Evolutionary conservation across 768 basidiomycete species (phyloP), one percentile per base, ranked within the genome.

Genomic region (Collybia sp.): DNA sequence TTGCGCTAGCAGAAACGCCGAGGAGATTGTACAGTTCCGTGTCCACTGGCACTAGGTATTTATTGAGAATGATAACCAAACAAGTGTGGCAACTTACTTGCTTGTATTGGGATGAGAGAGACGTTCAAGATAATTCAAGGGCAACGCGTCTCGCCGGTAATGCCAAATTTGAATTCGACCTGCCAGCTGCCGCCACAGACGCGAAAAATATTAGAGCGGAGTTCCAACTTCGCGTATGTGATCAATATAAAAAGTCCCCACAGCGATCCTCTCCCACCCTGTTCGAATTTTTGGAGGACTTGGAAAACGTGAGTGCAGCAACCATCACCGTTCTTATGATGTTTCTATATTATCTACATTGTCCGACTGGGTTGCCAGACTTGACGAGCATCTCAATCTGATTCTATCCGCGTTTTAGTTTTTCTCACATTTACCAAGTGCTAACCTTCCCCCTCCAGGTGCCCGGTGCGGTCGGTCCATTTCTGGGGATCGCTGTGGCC

Each of bases 21-120:
- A 97, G 72, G 38, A 94, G 68, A 34, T 95, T 91, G 62, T 97
- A 97, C 35, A 94, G 76, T 44, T 78, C 80, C n/a, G 80, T 85
- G 68, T 90, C 85, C 12, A 82, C 67, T 40, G 83, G 70, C 85
- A 88, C 83, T 87, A 48, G 32, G 25, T 42, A 40, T 32, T 15
- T 19, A 31, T 43, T n/a, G 39, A 30, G 25, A 15, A 39, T 17
- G 44, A 13, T 16, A 34, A 10, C 2, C 8, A 20, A 8, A 12
- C 12, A 15, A 40, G 39, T 12, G 42, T 54, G 41, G 17, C 13
- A 37, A 10, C 35, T 37, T 37, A 37, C 35, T 37, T 18, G 3
- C 3, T 37, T 37, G n/a, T n/a, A n/a, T 35, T 40, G 37, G 44
- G 46, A 55, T 45, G 5, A 42, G 42, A 34, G 43, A 17, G 44